Percentiles rank a stretch among this genome's conserved stretches.
phyloP scores from a whole-genome alignment of 345 rosid species.

The Citrus cavaleriei region DNA sequence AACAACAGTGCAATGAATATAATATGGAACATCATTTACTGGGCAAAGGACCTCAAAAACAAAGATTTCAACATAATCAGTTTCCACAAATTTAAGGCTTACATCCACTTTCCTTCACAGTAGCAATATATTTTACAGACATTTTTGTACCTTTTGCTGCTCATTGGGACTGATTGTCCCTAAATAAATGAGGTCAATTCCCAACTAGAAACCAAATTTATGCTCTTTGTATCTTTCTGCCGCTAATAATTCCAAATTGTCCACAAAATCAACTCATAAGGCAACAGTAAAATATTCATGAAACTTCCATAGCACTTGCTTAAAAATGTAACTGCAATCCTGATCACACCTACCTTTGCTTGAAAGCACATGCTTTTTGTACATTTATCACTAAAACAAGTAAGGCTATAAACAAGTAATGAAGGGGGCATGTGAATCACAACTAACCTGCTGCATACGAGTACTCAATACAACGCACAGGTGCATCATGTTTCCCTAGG shows the following conservation, averaged over 20 bases:
- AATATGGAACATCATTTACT: not conserved
- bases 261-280: too few species aligned
- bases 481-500: slow-evolving; percentile 84
- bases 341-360: not conserved
- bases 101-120: not conserved
- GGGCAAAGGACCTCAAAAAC: not conserved
- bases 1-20: not conserved
- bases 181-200: too few species aligned
- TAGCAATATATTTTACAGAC: not conserved
- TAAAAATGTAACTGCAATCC: not conserved
- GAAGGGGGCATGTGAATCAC: not conserved
- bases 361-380: not conserved
- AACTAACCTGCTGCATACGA: slow-evolving; percentile 89
- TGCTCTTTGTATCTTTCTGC: too few species aligned
- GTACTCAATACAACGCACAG: slow-evolving; percentile 89
- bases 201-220: too few species aligned
- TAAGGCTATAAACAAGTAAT: too few species aligned
- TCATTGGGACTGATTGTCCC: not conserved
- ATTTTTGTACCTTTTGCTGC: not conserved
- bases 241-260: too few species aligned
- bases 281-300: not conserved
- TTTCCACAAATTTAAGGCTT: not conserved
- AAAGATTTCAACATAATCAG: not conserved
- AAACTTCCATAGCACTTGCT: not conserved
- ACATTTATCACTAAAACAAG: too few species aligned